These are phyloP conservation scores for Eucalyptus melliodora DNA, from an alignment of 345 rosid genomes.

Conservation along the genomic window DNA sequence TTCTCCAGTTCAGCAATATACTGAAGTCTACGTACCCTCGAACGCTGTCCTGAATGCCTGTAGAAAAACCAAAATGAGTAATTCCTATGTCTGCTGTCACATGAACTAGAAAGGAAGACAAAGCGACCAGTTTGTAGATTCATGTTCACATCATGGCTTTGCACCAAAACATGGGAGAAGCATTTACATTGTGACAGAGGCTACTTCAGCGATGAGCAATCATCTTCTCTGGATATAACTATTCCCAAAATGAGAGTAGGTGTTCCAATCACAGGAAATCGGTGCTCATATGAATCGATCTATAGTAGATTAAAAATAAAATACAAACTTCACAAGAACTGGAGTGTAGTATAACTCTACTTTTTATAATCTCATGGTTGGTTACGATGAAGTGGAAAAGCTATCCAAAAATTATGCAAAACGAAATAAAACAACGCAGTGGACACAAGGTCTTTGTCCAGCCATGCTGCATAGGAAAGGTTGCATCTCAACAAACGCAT, in stretches of 20 bases:
- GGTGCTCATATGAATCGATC: not conserved
- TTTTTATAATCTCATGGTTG: not conserved
- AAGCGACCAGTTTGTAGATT: not conserved
- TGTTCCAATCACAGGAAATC: not conserved
- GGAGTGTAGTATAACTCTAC: not conserved
- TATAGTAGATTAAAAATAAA: not conserved
- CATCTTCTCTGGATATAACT: not conserved
- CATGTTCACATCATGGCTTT: not conserved
- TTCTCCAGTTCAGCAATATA: constrained; percentile 79
- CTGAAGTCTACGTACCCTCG: constrained; percentile 78
- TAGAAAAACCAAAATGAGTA: not conserved
- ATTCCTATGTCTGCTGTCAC: not conserved
- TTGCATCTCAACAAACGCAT: not conserved
- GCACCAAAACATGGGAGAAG: not conserved
- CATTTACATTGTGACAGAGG: not conserved
- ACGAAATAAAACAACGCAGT: not conserved
- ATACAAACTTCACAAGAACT: not conserved
- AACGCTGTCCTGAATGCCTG: constrained; percentile 74
- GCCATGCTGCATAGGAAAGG: not conserved
- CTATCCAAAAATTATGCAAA: not conserved
- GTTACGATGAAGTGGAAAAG: not conserved
- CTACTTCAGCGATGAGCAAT: not conserved
- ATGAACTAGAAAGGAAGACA: not conserved
- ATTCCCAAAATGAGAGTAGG: not conserved
- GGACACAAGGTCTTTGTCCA: not conserved